Percentiles rank a stretch among this genome's conserved stretches.
Evolutionary conservation across 2,329 filamentous ascomycete species (phyloP).

Genomic region (Pseudophaeomoniella oleicola): DNA sequence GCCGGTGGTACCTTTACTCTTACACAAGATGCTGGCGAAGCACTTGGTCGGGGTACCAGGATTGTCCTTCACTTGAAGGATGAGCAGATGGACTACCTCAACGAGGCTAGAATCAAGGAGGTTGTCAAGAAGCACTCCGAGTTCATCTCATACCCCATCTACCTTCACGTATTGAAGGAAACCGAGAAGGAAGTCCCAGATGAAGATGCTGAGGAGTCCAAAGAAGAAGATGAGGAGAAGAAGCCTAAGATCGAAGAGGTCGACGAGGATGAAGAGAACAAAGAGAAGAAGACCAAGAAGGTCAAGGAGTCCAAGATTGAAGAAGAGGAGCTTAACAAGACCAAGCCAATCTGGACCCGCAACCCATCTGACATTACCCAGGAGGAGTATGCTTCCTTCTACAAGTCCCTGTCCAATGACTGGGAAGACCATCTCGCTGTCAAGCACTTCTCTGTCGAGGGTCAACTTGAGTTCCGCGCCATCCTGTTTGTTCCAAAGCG

Average conservation of each 20-base stretch:
- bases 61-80: conserved; percentile 99
- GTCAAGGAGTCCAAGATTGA: conserved; percentile 97
- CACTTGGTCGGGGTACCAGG: conserved; percentile 87
- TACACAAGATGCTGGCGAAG: conserved; percentile 73
- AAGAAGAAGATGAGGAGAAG: conserved; percentile 74
- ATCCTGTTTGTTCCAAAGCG: conserved; percentile 99
- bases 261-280: conserved; percentile 74
- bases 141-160: conserved; percentile 99
- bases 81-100: conserved; percentile 95
- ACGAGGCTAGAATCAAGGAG: conserved; percentile 99
- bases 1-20: conserved; percentile 97
- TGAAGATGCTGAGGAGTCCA: conserved; percentile 71
- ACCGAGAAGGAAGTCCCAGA: conserved; percentile 97
- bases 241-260: conserved; percentile 93
- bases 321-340: conserved; percentile 99
- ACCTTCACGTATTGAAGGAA: conserved; percentile 99
- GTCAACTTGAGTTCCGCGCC: conserved; percentile 99
- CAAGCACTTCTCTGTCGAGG: conserved; percentile 99
- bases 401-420: conserved; percentile 99
- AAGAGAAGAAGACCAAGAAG: conserved; percentile 98
- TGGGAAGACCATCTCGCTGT: conserved; percentile 99
- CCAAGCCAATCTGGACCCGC: conserved; percentile 99
- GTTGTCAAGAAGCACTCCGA: conserved; percentile 99
- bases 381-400: conserved; percentile 98
- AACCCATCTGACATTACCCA: conserved; percentile 89